These are phyloP conservation scores for Acanthamoeba rhysodes DNA, from an alignment of 208 protist genomes.

Conservation along the genomic window DNA sequence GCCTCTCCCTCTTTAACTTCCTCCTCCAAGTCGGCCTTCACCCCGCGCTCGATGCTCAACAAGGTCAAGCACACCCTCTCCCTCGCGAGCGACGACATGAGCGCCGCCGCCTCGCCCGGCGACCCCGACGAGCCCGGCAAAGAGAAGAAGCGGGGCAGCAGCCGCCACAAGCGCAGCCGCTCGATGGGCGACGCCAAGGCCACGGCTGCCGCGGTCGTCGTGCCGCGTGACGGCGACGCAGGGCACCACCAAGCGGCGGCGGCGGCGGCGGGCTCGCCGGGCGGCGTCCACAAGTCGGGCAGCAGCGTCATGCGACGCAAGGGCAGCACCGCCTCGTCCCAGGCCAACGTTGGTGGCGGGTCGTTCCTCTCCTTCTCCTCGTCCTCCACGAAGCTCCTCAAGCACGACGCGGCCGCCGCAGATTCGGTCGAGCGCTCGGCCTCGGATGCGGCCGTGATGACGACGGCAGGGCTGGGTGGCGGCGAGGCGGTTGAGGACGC, in stretches of 20 bases:
- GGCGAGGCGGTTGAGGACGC: not conserved
- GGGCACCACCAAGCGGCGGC: not conserved
- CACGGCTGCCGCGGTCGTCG: not conserved
- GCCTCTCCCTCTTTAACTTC: not conserved
- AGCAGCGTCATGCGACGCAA: conserved; percentile 2
- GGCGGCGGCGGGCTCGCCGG: not conserved
- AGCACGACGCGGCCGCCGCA: not conserved
- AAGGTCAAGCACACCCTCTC: conserved; percentile 58
- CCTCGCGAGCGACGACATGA: not conserved
- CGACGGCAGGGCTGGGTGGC: not conserved
- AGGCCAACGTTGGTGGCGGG: not conserved
- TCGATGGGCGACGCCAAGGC: conserved; percentile 62
- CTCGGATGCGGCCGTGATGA: not conserved
- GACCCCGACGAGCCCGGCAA: not conserved
- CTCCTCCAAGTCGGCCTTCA: not conserved
- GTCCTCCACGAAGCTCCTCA: conserved; percentile 11
- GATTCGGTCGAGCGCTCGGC: not conserved
- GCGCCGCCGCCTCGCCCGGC: not conserved
- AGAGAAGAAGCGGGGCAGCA: conserved; percentile 13
- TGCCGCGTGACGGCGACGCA: not conserved
- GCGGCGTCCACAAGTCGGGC: not conserved
- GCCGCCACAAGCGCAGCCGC: conserved; percentile 58
- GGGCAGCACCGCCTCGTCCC: not conserved
- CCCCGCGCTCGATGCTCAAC: conserved; percentile 51
- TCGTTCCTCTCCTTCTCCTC: conserved; percentile 30